These are phyloP conservation scores for Thozetella sp. DNA, from an alignment of 495 filamentous ascomycete species.

Conservation along the genomic window DNA sequence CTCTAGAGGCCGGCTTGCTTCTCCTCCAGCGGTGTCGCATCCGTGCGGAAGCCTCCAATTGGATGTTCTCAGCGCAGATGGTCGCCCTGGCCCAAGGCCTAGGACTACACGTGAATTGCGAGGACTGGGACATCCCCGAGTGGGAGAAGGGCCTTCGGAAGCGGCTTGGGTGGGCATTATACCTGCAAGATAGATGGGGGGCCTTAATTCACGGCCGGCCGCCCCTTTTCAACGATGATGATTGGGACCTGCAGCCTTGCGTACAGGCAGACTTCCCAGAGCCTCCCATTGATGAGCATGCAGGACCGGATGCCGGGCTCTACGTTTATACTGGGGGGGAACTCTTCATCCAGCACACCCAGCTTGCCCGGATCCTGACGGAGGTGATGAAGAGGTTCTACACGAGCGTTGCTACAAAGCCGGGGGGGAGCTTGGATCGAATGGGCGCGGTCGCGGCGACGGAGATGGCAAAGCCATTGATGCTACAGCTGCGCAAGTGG, in stretches of 20 bases:
- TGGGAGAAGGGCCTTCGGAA: conserved; percentile 87
- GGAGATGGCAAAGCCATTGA: too few relatives aligned
- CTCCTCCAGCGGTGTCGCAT: conserved; percentile 86
- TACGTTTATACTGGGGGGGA: too few relatives aligned
- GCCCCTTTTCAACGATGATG: conserved; percentile 75
- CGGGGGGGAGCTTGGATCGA: too few relatives aligned
- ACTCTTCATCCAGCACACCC: too few relatives aligned
- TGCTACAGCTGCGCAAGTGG: too few relatives aligned
- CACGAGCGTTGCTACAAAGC: too few relatives aligned
- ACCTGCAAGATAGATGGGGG: conserved; percentile 93
- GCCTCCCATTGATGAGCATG: conserved; percentile 52
- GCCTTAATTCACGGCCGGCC: conserved; percentile 82
- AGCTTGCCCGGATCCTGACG: too few relatives aligned
- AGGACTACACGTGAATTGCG: conserved; percentile 84
- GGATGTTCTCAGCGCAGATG: conserved; percentile 83
- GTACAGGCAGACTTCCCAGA: conserved; percentile 73
- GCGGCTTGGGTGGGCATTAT: conserved; percentile 87
- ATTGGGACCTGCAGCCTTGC: conserved; percentile 79
- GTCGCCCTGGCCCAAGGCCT: conserved; percentile 81
- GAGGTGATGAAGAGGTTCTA: too few relatives aligned
- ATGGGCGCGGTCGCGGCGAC: too few relatives aligned
- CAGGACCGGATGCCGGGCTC: too few relatives aligned
- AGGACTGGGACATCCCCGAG: conserved; percentile 78
- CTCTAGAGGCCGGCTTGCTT: conserved; percentile 87
- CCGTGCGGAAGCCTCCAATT: conserved; percentile 84